phyloP scores from a whole-genome alignment of 371 early-diverging fungal genomes.

The Haplosporangium sp. region DNA sequence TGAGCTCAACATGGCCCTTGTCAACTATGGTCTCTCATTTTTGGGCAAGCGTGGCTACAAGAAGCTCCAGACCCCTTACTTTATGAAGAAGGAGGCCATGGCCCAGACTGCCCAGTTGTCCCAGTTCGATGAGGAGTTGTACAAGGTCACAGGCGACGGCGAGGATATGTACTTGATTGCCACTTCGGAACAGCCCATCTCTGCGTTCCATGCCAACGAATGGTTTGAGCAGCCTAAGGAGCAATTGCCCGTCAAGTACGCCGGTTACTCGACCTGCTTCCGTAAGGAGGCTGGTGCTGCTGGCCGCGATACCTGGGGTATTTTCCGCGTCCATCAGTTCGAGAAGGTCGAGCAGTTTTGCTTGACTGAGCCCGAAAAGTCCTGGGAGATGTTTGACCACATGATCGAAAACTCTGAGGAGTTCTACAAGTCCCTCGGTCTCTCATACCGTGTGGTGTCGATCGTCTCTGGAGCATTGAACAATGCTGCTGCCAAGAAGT shows the following conservation, averaged over 20 bases:
- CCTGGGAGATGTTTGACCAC: conserved; percentile 97
- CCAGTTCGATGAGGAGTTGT: conserved; percentile 99
- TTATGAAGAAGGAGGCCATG: conserved; percentile 99
- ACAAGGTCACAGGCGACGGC: conserved; percentile 92
- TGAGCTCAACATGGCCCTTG: conserved; percentile 95
- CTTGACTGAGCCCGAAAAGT: conserved; percentile 96
- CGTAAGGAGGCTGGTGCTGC: conserved; percentile 99
- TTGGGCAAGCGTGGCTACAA: conserved; percentile 90
- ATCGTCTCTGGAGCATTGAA: conserved; percentile 98
- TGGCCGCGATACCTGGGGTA: conserved; percentile 99
- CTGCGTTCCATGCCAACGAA: conserved; percentile 97
- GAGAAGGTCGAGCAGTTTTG: conserved; percentile 99
- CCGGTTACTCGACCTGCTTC: conserved; percentile 99
- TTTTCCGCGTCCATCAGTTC: conserved; percentile 99
- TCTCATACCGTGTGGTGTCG: conserved; percentile 96
- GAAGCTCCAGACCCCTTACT: conserved; percentile 98
- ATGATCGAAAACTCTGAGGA: conserved; percentile 97
- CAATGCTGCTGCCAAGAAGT: conserved; percentile 99
- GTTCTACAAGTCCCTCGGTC: conserved; percentile 95
- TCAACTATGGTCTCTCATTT: conserved; percentile 98
- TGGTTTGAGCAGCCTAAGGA: conserved; percentile 94
- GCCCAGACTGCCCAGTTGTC: conserved; percentile 98
- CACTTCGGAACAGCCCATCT: conserved; percentile 99
- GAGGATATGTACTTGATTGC: conserved; percentile 99
- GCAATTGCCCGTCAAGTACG: conserved; percentile 96